Base-by-base conservation (phyloP, 1,139 yeast genomes). In the Sugiyamaella xylanicola region DNA sequence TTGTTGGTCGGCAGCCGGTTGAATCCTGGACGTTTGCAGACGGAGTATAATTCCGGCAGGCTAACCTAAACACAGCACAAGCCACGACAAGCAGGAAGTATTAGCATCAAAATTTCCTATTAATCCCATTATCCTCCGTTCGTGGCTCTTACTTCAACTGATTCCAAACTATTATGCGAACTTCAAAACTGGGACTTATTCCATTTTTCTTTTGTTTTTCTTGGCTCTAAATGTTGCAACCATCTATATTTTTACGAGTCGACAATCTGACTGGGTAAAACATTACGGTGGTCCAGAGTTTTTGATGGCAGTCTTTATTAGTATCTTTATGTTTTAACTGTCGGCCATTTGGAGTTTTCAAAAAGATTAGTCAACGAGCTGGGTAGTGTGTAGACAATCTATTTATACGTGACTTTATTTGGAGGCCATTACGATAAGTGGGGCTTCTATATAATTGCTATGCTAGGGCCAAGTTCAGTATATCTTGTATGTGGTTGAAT, bases 231-330 rank as follows among this genome's bases (percentile, higher is more conserved):
- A 53, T 25, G 20, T 27, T 7, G 44, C 13, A 8, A 25, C 25
- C 4, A 22, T 44, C 11, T 32, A 19, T 8, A 44, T 37, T 20
- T 44, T 43, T 17, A 25, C 44, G 2, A 36, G 21, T 1, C 16
- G 16, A 11, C 20, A 37, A 3, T 19, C 25, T 20, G n/a, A 35
- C 8, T 48, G 44, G 48, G 46, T 53, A 4, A 16, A 27, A 11
- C 29, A 43, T n/a, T 20, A 48, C 21, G 47, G 48, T 15, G 56
- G 56, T 15, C 39, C 49, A 15, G 25, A 11, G 32, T n/a, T 48
- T n/a, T 25, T 53, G 11, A 36, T 48, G 25, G 51, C 22, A 9
- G 22, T 27, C 9, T 2, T 48, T 48, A 48, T 48, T 2, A 48
- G 51, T 25, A 16, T 39, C 1, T 4, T 48, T 15, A 25, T 29